Percentiles rank a stretch among this genome's conserved stretches.
Evolutionary conservation across 139 green algal species (phyloP).

Genomic region (Astrephomene gubernaculifera): DNA sequence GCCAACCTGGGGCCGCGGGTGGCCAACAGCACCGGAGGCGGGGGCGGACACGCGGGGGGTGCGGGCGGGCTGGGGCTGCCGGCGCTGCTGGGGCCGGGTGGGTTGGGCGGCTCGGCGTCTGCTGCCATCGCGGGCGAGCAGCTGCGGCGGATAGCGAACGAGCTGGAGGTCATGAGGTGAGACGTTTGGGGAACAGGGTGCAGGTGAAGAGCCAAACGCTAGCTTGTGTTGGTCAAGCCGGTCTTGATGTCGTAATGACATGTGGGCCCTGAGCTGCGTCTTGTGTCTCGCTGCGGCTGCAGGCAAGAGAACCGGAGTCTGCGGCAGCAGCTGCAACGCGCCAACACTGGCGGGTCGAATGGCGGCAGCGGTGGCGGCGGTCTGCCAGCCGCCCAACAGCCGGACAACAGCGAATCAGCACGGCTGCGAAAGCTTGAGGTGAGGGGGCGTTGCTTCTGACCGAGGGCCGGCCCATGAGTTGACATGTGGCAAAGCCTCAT

Average conservation of each 20-base stretch:
- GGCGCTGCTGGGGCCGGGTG: conserved; percentile 21
- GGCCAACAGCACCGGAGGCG: conserved; percentile 14
- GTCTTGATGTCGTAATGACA: too few relatives aligned
- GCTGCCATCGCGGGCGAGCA: conserved; percentile 35
- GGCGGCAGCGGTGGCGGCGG: neutral
- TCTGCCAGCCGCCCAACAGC: neutral
- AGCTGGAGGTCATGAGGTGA: conserved; percentile 36
- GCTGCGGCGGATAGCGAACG: conserved; percentile 24
- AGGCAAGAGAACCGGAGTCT: conserved; percentile 41
- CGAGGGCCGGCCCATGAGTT: too few relatives aligned
- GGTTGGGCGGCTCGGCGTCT: conserved; percentile 1
- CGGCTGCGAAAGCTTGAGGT: conserved; percentile 34
- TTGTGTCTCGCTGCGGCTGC: neutral
- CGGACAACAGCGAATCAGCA: neutral
- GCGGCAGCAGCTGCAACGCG: conserved; percentile 33
- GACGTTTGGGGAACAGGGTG: neutral
- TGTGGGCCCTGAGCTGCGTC: too few relatives aligned
- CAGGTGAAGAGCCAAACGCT: neutral
- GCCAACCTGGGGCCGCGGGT: conserved; percentile 50
- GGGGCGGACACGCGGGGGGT: neutral
- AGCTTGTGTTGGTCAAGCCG: too few relatives aligned
- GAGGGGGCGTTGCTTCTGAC: neutral
- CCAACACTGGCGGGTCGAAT: neutral
- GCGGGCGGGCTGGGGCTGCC: neutral
- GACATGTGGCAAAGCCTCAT: too few relatives aligned